Percentiles rank a stretch among this genome's conserved stretches.
Evolutionary conservation across 768 basidiomycete species (phyloP).

Genomic region (Lentinula raphanica): DNA sequence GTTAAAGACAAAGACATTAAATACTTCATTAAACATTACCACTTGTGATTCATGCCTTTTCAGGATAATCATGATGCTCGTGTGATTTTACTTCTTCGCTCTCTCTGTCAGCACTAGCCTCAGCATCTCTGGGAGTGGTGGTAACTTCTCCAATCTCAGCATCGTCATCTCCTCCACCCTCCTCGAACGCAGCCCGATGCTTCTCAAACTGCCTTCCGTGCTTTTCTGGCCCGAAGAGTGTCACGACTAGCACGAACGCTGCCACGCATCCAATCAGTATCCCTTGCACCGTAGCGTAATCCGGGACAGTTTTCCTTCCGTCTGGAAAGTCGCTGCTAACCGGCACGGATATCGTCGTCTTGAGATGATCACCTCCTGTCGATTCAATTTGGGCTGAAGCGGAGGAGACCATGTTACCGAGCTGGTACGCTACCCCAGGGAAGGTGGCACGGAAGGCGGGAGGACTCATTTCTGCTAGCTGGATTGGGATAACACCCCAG

Average conservation of each 20-base stretch:
- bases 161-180: constrained; percentile 56
- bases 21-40: too few species aligned
- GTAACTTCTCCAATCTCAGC: not conserved
- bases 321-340: constrained; percentile 28
- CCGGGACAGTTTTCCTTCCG: constrained; percentile 37
- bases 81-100: not conserved
- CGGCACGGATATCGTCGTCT: constrained; percentile 36
- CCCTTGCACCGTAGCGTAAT: constrained; percentile 79
- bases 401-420: constrained; percentile 73
- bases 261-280: constrained; percentile 84
- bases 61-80: not conserved
- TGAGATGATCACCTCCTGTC: constrained; percentile 55
- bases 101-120: not conserved
- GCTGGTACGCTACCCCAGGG: constrained; percentile 80
- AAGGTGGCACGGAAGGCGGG: constrained; percentile 87
- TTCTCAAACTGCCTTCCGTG: constrained; percentile 83
- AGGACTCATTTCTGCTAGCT: constrained; percentile 78
- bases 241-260: constrained; percentile 70
- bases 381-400: constrained; percentile 82
- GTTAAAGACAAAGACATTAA: not conserved
- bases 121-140: not conserved
- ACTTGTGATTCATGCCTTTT: not conserved
- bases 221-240: constrained; percentile 72
- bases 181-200: constrained; percentile 72
- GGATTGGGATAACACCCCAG: constrained; percentile 82